phyloP scores from a whole-genome alignment of 768 basidiomycete species.

The Lentinula guzmanii region DNA sequence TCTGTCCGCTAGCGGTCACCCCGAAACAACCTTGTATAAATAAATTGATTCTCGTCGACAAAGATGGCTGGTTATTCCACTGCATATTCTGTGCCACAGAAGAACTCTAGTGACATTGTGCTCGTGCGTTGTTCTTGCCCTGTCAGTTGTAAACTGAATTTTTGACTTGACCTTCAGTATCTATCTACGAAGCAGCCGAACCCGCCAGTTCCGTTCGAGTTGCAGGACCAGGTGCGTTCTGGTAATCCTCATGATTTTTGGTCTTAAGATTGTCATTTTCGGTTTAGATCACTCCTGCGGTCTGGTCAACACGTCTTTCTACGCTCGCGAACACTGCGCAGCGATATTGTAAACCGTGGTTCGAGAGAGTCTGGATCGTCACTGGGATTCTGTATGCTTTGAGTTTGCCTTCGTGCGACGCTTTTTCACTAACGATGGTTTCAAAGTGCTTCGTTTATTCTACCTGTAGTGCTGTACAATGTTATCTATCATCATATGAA shows the following conservation, averaged over 20 bases:
- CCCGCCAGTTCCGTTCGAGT: slow-evolving; percentile 28
- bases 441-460: slow-evolving; percentile 28
- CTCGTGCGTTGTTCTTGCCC: slow-evolving; percentile 15
- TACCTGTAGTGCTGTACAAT: slow-evolving; percentile 33
- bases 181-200: slow-evolving; percentile 23
- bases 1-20: slow-evolving; percentile 5
- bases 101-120: slow-evolving; percentile 13
- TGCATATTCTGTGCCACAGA: background rate
- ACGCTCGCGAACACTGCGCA: slow-evolving; percentile 27
- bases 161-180: slow-evolving; percentile 16
- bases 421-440: background rate
- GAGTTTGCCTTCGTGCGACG: background rate
- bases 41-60: slow-evolving; percentile 6
- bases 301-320: slow-evolving; percentile 37
- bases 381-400: slow-evolving; percentile 34
- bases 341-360: slow-evolving; percentile 33
- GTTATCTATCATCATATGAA: slow-evolving; percentile 23
- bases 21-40: background rate
- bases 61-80: slow-evolving; percentile 4
- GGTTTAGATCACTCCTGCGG: slow-evolving; percentile 32
- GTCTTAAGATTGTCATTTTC: background rate
- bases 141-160: background rate
- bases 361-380: slow-evolving; percentile 38
- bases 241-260: background rate
- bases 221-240: slow-evolving; percentile 28